These are phyloP conservation scores for Claviceps sp. DNA, from an alignment of 2,329 filamentous ascomycete genomes.

Conservation along the genomic window DNA sequence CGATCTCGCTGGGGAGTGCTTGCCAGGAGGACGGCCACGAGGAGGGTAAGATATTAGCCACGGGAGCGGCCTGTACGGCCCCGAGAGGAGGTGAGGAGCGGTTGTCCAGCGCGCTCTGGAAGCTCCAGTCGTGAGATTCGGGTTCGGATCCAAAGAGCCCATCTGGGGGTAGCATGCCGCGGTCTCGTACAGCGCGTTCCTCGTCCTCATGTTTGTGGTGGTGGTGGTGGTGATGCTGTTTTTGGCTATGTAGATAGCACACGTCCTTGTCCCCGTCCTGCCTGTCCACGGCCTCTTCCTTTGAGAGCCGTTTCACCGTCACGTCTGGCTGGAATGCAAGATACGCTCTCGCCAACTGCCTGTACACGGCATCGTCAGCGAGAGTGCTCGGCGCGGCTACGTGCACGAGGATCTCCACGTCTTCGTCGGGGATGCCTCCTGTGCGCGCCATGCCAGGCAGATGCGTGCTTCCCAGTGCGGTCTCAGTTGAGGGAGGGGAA, in stretches of 20 bases:
- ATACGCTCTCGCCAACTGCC: conserved; percentile 37
- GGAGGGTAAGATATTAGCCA: not conserved
- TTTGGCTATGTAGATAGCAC: not conserved
- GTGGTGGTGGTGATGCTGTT: too few species aligned
- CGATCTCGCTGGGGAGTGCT: conserved; percentile 35
- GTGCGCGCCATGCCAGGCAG: conserved; percentile 12
- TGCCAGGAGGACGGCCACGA: conserved; percentile 24
- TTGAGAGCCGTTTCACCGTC: not conserved
- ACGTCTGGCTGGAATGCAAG: conserved; percentile 26
- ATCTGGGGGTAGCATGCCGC: not conserved
- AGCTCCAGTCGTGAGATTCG: conserved; percentile 30
- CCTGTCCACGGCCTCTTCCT: not conserved
- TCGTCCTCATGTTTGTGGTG: not conserved
- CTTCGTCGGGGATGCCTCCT: conserved; percentile 2
- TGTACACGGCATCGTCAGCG: conserved; percentile 34
- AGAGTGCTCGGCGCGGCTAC: conserved; percentile 36
- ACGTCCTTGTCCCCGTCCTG: not conserved
- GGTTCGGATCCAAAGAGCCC: conserved; percentile 14
- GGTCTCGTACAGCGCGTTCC: not conserved
- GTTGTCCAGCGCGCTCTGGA: conserved; percentile 32
- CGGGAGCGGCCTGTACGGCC: not conserved
- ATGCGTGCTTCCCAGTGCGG: not conserved
- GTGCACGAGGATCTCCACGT: conserved; percentile 43
- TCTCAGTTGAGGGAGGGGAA: not conserved
- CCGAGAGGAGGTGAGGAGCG: conserved; percentile 19